Evolutionary conservation across 2,329 filamentous ascomycete species (phyloP).

Genomic region (Apiospora arundinis): DNA sequence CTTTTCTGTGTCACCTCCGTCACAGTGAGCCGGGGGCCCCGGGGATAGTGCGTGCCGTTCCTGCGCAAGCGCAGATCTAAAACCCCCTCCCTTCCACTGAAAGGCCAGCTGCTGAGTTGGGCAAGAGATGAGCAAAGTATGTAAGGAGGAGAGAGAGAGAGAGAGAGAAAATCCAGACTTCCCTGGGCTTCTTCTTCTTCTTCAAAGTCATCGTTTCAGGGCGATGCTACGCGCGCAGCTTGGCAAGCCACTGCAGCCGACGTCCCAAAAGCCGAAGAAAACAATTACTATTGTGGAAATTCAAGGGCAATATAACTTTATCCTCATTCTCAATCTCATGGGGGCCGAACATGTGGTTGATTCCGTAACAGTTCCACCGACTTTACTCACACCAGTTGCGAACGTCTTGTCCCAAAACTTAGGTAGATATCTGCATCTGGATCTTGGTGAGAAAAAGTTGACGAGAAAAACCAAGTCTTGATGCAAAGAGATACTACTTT

Average conservation of each 20-base stretch:
- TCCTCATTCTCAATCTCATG: too few relatives aligned
- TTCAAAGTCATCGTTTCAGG: constrained; percentile 12
- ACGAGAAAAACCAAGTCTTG: too few relatives aligned
- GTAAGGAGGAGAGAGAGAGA: not conserved
- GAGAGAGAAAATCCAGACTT: not conserved
- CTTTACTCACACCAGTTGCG: too few relatives aligned
- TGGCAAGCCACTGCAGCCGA: not conserved
- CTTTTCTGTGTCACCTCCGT: not conserved
- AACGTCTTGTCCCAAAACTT: too few relatives aligned
- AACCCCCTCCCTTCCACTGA: not conserved
- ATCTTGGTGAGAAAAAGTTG: too few relatives aligned
- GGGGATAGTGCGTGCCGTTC: not conserved
- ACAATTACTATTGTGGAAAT: not conserved
- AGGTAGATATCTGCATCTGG: too few relatives aligned
- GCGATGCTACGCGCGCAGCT: not conserved
- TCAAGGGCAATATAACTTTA: not conserved
- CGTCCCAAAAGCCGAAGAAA: not conserved
- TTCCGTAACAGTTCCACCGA: too few relatives aligned
- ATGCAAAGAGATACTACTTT: too few relatives aligned
- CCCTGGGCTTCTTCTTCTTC: not conserved
- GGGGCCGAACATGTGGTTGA: too few relatives aligned
- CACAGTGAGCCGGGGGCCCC: not conserved
- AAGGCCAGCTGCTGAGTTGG: not conserved
- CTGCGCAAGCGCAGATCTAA: not conserved
- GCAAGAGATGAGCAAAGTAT: not conserved